Conservation (phyloP, 176 grass and related monocot species). For the Rhynchospora breviuscula region DNA sequence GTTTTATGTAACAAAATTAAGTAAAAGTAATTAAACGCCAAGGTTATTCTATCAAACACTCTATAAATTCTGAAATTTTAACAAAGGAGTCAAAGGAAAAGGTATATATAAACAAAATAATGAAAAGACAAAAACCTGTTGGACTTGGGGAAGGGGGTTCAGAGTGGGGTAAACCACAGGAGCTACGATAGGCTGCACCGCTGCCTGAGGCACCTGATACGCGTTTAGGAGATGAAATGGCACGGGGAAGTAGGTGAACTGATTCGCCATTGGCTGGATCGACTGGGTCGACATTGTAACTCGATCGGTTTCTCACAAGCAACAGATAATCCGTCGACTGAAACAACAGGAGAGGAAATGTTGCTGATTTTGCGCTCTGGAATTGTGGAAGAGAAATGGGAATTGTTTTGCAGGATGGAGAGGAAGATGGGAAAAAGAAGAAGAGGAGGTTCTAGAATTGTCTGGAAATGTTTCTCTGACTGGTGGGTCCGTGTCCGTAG, state of each 20-base stretch:
- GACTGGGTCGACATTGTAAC: conserved; percentile 41
- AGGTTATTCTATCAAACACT: background rate
- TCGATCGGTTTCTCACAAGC: background rate
- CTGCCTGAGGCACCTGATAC: conserved; percentile 22
- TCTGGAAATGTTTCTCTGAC: background rate
- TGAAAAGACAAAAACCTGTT: conserved; percentile 34
- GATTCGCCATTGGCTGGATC: conserved; percentile 27
- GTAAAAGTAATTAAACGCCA: background rate
- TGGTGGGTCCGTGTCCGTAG: no score
- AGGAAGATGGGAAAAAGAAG: background rate
- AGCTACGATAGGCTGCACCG: background rate
- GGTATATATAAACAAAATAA: background rate
- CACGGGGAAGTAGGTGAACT: conserved; percentile 59
- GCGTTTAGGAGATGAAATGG: conserved; percentile 64
- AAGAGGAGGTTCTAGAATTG: background rate
- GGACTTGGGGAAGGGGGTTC: conserved; percentile 41
- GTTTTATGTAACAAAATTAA: background rate
- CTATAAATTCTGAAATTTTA: background rate
- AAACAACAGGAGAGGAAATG: background rate
- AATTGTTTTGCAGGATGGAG: background rate
- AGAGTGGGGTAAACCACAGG: conserved; percentile 24
- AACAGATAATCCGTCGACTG: background rate
- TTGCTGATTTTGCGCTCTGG: background rate
- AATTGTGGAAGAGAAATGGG: background rate
- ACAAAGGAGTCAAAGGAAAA: no score